Percentiles rank a stretch among this genome's conserved stretches.
Evolutionary conservation across 225 moss, liverwort and hornwort genomes (phyloP).

Genomic region (Pseudoscleropodium purum): DNA sequence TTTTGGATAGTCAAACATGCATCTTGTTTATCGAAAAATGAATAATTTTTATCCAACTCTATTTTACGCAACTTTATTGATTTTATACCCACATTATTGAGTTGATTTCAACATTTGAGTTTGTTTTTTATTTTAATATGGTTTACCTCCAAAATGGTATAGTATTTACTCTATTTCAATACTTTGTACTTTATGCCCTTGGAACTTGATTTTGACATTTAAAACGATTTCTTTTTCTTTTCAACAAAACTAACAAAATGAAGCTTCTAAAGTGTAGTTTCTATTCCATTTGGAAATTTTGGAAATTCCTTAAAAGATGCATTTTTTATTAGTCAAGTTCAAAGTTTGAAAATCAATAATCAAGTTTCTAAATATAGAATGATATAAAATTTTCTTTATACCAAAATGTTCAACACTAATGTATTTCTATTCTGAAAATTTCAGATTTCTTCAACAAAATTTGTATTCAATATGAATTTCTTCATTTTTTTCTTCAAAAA

Average conservation of each 20-base stretch:
- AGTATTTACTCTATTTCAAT: background rate
- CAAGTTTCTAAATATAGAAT: background rate
- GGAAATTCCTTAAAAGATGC: background rate
- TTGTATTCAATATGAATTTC: background rate
- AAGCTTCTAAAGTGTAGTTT: background rate
- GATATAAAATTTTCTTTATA: background rate
- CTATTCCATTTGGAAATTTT: background rate
- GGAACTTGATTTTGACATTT: background rate
- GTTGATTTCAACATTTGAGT: fast-evolving
- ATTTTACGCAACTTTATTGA: background rate
- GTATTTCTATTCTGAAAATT: background rate
- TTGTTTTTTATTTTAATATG: background rate
- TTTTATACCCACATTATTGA: background rate
- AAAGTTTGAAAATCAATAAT: background rate
- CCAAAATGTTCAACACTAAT: background rate
- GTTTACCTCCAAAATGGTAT: background rate
- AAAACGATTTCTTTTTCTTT: background rate
- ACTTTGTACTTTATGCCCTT: background rate
- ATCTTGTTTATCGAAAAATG: background rate
- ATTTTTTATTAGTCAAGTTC: background rate
- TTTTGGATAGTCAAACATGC: background rate
- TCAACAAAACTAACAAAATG: background rate
- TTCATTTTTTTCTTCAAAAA: no score
- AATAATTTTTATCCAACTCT: background rate
- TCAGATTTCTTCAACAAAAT: background rate